Evolutionary conservation across 805 yeast species (phyloP), one percentile per base, ranked within the genome.

Genomic region (Priceomyces castillae): DNA sequence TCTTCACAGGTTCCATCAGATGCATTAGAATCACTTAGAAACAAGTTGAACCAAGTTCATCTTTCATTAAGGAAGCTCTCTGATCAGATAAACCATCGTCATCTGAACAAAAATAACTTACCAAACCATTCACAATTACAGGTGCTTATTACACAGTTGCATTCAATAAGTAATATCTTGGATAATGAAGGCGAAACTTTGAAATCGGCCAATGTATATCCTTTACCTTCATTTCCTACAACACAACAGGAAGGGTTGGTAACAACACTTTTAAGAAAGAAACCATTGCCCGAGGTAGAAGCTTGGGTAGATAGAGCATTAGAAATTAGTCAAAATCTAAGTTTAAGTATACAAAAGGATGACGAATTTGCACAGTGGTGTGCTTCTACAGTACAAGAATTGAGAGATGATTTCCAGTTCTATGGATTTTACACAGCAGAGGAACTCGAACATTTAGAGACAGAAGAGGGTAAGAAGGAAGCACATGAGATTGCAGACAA

Each of bases 201-300:
- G 19, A 74, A 76, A 36, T 64, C 78, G 4, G 82, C 95, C 0
- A 89, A 86, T 40, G 90, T 82, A 1, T 92, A 80, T 56, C 99
- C 99, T 1, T 69, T 87, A 42, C 84, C 90, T 0, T 76, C 77
- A 16, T 94, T 92, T 59, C 97, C 97, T 7, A 80, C 95, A 0
- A 78, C 88, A 1, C 85, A 87, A 35, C 90, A 87, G 50, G 90
- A 86, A 54, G 86, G 89, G 2, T 71, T 94, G 28, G 66, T 90
- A 40, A 86, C 95, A 0, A 90, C 97, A 0, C 69, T 94, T 46
- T 63, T 94, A 46, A 76, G 98, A 46, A 94, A 90, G 60, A 92
- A 90, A 59, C 84, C 84, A 39, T 69, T 87, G 9, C 98, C 99
- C 0, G 97, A 90, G 49, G 95, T 92, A 2, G 86, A 82, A 40